Evolutionary conservation across 176 grass and related monocot genomes (phyloP).

Genomic region (Melocanna baccifera): DNA sequence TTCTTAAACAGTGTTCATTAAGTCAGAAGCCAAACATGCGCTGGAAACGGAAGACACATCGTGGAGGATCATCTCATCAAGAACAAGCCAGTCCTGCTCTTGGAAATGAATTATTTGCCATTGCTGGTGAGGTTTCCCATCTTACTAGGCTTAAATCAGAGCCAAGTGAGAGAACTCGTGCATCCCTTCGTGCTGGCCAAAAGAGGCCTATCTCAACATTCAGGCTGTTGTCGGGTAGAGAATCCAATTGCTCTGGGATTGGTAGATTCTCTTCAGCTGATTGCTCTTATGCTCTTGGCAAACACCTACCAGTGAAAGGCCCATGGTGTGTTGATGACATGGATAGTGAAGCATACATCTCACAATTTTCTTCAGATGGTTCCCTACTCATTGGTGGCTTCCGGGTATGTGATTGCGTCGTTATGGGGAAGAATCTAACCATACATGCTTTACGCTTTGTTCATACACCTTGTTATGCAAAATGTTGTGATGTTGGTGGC

Average conservation of each 20-base stretch:
- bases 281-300: constrained; percentile 50
- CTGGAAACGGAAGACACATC: constrained; percentile 21
- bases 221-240: constrained; percentile 59
- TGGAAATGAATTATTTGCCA: constrained; percentile 39
- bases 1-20: neutral
- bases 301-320: constrained; percentile 45
- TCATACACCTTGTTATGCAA: neutral
- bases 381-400: constrained; percentile 64
- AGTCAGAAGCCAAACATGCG: constrained; percentile 30
- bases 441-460: neutral
- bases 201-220: constrained; percentile 51
- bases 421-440: neutral
- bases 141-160: constrained; percentile 60
- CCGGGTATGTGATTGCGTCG: constrained; percentile 40
- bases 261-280: constrained; percentile 66
- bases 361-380: constrained; percentile 69
- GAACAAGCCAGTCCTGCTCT: neutral
- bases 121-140: constrained; percentile 62
- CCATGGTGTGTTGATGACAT: constrained; percentile 43
- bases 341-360: constrained; percentile 69
- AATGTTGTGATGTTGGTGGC: neutral
- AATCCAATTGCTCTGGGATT: constrained; percentile 48
- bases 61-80: constrained; percentile 43
- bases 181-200: constrained; percentile 8
- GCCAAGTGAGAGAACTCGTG: constrained; percentile 35